phyloP scores from a whole-genome alignment of 306 rosid species.

The Quercus alba region DNA sequence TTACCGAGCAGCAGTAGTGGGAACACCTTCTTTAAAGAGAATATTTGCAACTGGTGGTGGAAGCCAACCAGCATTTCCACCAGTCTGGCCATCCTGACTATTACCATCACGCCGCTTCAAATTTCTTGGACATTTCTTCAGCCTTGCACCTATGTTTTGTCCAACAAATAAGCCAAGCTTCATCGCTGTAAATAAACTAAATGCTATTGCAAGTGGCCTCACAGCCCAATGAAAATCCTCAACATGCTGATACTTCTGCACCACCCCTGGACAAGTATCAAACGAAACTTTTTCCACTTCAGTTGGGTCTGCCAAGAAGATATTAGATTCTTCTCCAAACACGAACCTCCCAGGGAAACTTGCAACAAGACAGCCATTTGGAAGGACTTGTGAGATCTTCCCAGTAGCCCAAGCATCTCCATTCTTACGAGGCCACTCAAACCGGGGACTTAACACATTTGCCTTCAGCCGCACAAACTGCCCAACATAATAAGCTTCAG shows the following conservation, averaged over 20 bases:
- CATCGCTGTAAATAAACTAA: slow-evolving; percentile 63
- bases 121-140: slow-evolving; percentile 26
- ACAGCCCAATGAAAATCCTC: slow-evolving; percentile 93
- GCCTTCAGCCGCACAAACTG: slow-evolving; percentile 73
- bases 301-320: slow-evolving; percentile 83
- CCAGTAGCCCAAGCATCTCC: slow-evolving; percentile 67
- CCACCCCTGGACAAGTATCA: slow-evolving; percentile 56
- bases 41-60: slow-evolving; percentile 41
- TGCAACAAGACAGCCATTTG: slow-evolving; percentile 80
- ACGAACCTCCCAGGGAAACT: slow-evolving; percentile 73
- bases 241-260: slow-evolving; percentile 76
- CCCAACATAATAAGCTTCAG: slow-evolving; percentile 60
- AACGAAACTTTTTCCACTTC: slow-evolving; percentile 76
- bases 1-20: slow-evolving; percentile 32
- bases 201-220: slow-evolving; percentile 65
- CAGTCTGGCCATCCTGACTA: slow-evolving; percentile 28
- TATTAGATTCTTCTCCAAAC: slow-evolving; percentile 46
- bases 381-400: slow-evolving; percentile 68
- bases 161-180: slow-evolving; percentile 65
- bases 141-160: slow-evolving; percentile 33
- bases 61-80: slow-evolving; percentile 31
- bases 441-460: slow-evolving; percentile 58
- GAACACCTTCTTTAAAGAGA: slow-evolving; percentile 39
- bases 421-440: slow-evolving; percentile 71
- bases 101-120: neutral